Percentiles rank a stretch among this genome's conserved stretches.
Conservation (phyloP, 2,329 filamentous ascomycete species). For the Ceratocystis destructans region DNA sequence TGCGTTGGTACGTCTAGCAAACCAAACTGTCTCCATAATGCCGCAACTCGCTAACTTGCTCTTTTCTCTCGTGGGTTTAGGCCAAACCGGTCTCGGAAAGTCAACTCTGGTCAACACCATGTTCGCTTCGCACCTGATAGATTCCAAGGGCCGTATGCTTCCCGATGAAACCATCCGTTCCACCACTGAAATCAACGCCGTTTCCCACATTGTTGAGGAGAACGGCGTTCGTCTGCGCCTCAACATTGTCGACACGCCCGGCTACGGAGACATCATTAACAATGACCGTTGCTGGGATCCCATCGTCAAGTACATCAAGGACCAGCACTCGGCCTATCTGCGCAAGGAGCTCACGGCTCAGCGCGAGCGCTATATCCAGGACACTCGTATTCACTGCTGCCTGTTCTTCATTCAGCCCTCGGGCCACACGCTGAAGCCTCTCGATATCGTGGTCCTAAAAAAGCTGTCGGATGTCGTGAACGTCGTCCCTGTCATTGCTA, state of each 20-base stretch:
- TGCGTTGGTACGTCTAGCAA: slow-evolving; percentile 69
- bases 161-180: slow-evolving; percentile 88
- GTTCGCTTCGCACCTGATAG: slow-evolving; percentile 97
- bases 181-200: slow-evolving; percentile 95
- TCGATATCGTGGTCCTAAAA: slow-evolving; percentile 98
- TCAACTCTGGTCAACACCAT: slow-evolving; percentile 99
- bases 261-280: slow-evolving; percentile 97
- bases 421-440: slow-evolving; percentile 94
- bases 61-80: slow-evolving; percentile 35
- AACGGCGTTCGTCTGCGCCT: slow-evolving; percentile 93
- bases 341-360: slow-evolving; percentile 98
- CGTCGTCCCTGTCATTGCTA: slow-evolving; percentile 96
- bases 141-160: slow-evolving; percentile 88
- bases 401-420: slow-evolving; percentile 99
- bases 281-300: slow-evolving; percentile 99
- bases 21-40: not conserved
- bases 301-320: slow-evolving; percentile 99
- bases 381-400: slow-evolving; percentile 98
- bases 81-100: slow-evolving; percentile 96
- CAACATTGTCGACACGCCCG: slow-evolving; percentile 98
- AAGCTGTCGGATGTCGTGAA: slow-evolving; percentile 99
- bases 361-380: slow-evolving; percentile 97
- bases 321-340: slow-evolving; percentile 97
- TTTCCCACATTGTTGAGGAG: slow-evolving; percentile 98
- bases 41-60: slow-evolving; percentile 1